Evolutionary conservation across 2,329 filamentous ascomycete species (phyloP), one percentile per base, ranked within the genome.

Genomic region (Fusarium lyarnte): DNA sequence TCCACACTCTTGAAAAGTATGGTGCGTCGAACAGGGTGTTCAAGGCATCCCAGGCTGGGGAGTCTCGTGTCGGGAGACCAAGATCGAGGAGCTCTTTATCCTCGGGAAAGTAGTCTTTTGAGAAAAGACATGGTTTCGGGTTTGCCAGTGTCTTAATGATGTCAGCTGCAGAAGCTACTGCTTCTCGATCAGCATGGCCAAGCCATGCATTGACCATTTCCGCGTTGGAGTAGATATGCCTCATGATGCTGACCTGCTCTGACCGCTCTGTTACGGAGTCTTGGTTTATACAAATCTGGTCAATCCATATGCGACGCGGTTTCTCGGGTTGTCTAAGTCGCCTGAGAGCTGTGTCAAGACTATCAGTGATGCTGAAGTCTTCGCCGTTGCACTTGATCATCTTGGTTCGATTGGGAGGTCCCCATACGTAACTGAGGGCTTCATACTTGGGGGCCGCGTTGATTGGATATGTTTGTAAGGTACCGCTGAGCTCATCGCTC

Each of bases 101-200:
- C 19, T 49, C 16, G 5, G 54, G 54, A 8, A 58, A 58, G 12
- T 9, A 0, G 2, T 29, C 23, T 21, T 16, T 47, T 3, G 17
- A 6, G 11, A n/a, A 25, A 16, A 6, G 6, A 17, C 8, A 1
- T 8, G 19, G 11, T n/a, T 21, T n/a, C 17, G 11, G 2, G 2
- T 10, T 35, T 6, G 41, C 23, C 5, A 58, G 19, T 1, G 31
- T 6, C n/a, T 2, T 5, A 8, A 58, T n/a, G 16, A 58, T 35
- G 0, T 31, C 14, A 13, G 23, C 54, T 9, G 41, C 54, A 29
- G 23, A n/a, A 5, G 31, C 14, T 38, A 31, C 11, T 5, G 3
- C 25, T 1, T 49, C 41, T 11, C 14, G 33, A 12, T 29, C 25
- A 14, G 21, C 42, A 10, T 21, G 42, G 2, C 41, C 54, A 49